Base-by-base conservation (phyloP, 2,329 filamentous ascomycete genomes). In the Pseudogymnoascus sp. region DNA sequence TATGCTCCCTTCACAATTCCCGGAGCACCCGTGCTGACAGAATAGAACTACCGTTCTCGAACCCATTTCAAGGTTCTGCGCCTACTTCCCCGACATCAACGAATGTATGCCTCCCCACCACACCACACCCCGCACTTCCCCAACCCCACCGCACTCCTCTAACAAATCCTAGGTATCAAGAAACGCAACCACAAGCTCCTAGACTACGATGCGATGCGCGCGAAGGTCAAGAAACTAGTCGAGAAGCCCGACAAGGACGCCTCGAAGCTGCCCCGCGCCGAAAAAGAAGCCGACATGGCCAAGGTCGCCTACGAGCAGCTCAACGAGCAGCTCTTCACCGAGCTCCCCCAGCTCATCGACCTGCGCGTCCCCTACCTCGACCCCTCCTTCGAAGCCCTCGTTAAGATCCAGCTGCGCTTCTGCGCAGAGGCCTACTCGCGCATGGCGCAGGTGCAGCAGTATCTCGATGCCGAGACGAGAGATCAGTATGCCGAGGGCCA, bases 191-290 rank as follows among this genome's bases (percentile, higher is more conserved):
- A 99, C 83, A 99, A 99, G 78, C 88, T 97, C 64, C 90, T 97
- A 69, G 96, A 99, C 78, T 99, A 99, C 80, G 95, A 99, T 75
- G 86, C 93, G 16, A 87, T 97, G 77, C 90, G 95, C 67, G 91
- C 92, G 68, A 96, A 95, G 76, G 95, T 99, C 72, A 97, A 97
- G 83, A 93, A 92, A 76, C 86, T 99, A 40, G 91, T 91, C 62
- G 96, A 99, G 77, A 97, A 99, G 81, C 95, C 95, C 56, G 95
- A 99, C 81, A 99, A 99, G 81, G 95, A 99, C 74, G 91, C 92
- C 13, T 93, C 91, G 61, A 99, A 97, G 80, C 86, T 99, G 62
- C 95, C 96, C 1, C 90, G 93, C 63, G 91, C 93, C 24, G 95
- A 99, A 76, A 96, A 96, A 81, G 96, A 99, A 77, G 87, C 92